Evolutionary conservation across 108 stramenopile species (phyloP), one percentile per base, ranked within the genome.

Genomic region (Skeletonema grethae): DNA sequence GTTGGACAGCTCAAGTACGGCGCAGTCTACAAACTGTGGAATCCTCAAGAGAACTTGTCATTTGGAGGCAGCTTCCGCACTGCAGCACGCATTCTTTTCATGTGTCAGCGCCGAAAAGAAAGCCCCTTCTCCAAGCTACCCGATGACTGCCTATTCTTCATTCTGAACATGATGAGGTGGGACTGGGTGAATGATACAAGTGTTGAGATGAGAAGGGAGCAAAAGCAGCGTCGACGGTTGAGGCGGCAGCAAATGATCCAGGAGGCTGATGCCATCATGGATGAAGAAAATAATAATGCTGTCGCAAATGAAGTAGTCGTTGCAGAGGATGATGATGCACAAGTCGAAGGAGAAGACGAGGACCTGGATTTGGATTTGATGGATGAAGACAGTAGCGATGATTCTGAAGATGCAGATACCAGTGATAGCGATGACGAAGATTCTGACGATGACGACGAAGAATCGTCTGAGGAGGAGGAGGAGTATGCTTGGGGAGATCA

Each of bases 131-230:
- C 79, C 43, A 80, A 53, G 63, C 84, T 95, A 9, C 88, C 91
- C 1, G 94, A 95, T 70, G 91, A 92, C 58, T 88, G 88, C 63
- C 80, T 95, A 46, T 92, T 82, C 65, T 95, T 91, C 74, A 95
- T 95, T 72, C 67, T 95, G 46, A 95, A 95, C 77, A 93, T 95
- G 92, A 89, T 88, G 67, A 80, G 84, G 6, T 95, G 90, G 91
- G 91, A 93, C 63, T 95, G 94, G 94, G 83, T 90, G 58, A 73
- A 84, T 43, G 94, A 95, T 68, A 77, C 69, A 6, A 41, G 63
- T 13, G 48, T 60, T 5, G 76, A 70, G 7, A 85, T 95, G 84
- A 70, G 75, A 53, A 75, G 73, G 38, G 62, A 57, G 10, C 77
- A 80, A 71, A 78, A 71, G 74, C 48, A 68, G 13, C 18, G n/a